Evolutionary conservation across 441 rosid genomes (phyloP), one percentile per base, ranked within the genome.

Genomic region (Erodium moschatum): DNA sequence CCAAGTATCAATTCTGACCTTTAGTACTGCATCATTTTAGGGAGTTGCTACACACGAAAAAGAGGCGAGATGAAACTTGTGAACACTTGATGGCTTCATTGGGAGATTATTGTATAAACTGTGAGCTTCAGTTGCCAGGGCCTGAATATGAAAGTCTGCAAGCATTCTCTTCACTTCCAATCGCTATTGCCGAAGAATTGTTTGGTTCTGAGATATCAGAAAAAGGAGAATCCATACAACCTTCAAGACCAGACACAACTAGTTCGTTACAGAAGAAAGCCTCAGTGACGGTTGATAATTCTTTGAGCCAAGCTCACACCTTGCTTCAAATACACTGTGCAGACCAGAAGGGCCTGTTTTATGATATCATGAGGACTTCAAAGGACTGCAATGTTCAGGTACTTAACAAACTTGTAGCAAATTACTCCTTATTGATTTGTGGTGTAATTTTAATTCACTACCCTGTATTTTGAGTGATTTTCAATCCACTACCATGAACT

Each of bases 271-370:
- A 79, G 76, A 79, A 78, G 16, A 50, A 50, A 69, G 81, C 76
- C 40, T 74, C 65, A 69, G 73, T 84, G 33, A 83, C 81, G 0
- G 81, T 83, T 74, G 88, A 86, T 70, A 80, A 84, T 74, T 71
- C 73, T 6, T 67, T 84, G 75, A 84, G 88, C 77, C 86, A 87
- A 21, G 84, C 78, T 42, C 91, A 83, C 68, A 84, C 91, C 0
- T 68, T 86, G 71, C 81, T 86, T 72, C 81, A 84, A 38, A 83
- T 86, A 16, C 78, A 79, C 15, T 86, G 91, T 79, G 70, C 64
- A 67, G 91, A 86, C 73, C 88, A 86, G 44, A 86, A 86, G 60
- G 86, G 91, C 0, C 85, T 86, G 67, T 75, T 86, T 67, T 86
- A 86, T 54, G 91, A 84, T 79, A 80, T 86, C 65, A 72, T 86